Conservation (phyloP, 306 rosid species). For the Crotalaria pallida region DNA sequence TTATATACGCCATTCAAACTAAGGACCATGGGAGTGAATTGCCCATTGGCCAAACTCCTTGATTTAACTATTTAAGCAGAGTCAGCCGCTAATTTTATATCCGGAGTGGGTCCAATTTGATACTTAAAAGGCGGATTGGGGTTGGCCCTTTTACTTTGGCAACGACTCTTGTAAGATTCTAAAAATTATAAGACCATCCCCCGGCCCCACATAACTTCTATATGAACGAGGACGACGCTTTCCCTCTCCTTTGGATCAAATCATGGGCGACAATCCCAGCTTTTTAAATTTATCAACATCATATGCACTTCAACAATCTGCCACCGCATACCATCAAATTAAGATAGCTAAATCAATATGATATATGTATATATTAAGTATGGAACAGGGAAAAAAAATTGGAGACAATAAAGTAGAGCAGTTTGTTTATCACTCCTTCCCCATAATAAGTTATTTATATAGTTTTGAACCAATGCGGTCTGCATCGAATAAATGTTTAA, state of each 20-base stretch:
- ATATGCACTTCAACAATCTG: constrained; percentile 27
- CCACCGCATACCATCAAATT: neutral
- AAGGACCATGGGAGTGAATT: neutral
- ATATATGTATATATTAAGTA: neutral
- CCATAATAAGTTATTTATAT: too few species aligned
- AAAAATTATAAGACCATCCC: constrained; percentile 39
- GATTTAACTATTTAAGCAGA: constrained; percentile 13
- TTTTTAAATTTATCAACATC: constrained; percentile 30
- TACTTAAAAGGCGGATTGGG: constrained; percentile 31
- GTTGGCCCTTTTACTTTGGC: constrained; percentile 45
- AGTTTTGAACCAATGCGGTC: too few species aligned
- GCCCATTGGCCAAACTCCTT: constrained; percentile 9
- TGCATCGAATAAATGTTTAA: too few species aligned
- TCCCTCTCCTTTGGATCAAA: constrained; percentile 25
- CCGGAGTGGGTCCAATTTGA: constrained; percentile 44
- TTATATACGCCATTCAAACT: neutral
- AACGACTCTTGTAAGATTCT: constrained; percentile 49
- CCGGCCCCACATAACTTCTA: constrained; percentile 15
- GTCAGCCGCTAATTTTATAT: constrained; percentile 24
- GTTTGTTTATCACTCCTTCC: too few species aligned
- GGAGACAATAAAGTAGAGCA: too few species aligned
- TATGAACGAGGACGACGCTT: constrained; percentile 24
- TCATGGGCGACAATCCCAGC: constrained; percentile 33
- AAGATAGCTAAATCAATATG: neutral
- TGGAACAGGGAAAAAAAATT: too few species aligned